Base-by-base conservation (phyloP, 2,329 filamentous ascomycete species). In the Phyllosticta citribraziliensis region DNA sequence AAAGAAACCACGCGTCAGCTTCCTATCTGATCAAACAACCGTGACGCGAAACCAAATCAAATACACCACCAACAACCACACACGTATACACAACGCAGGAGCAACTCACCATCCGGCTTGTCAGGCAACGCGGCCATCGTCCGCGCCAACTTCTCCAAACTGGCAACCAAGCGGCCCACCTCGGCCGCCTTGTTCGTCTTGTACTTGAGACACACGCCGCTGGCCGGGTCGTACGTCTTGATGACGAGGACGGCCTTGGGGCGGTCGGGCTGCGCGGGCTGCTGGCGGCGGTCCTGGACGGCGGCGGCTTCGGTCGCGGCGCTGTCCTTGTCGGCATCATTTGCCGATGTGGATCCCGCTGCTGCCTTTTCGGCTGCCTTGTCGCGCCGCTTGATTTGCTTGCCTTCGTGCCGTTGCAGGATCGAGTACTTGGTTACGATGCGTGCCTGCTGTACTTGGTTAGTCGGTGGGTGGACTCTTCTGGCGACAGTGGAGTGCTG, bases 381-480 rank as follows among this genome's bases (percentile, higher is more conserved):
- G 68, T 30, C 27, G 27, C 27, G 27, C 27, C 67, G 52, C 64
- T 68, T 10, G 67, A 66, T 50, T 67, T 72, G 55, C 68, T 73
- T 71, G 53, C 69, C 66, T 55, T 69, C 56, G 10, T 67, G 67
- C 17, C 72, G 72, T 55, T 80, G 78, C 35, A 80, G 77, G 72
- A 93, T 85, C 72, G 85, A 87, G 84, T 97, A 99, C 80, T 89
- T 91, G 65, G 92, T 96, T 67, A 91, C 95, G 78, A 97, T 90
- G 70, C 86, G 84, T 55, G 93, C 92, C 92, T 97, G 70, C 20
- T 30, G 27, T 40, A 30, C 22, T 12, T 22, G 52, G 52, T 58
- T 53, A 59, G 25, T 59, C 20, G 20, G 22, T 22, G 51, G 22
- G 19, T 56, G 27, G 61, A 55, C 22, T 24, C 20, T 19, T 22